Conservation (phyloP, 2,329 filamentous ascomycete genomes). For the Colletotrichum sp. region DNA sequence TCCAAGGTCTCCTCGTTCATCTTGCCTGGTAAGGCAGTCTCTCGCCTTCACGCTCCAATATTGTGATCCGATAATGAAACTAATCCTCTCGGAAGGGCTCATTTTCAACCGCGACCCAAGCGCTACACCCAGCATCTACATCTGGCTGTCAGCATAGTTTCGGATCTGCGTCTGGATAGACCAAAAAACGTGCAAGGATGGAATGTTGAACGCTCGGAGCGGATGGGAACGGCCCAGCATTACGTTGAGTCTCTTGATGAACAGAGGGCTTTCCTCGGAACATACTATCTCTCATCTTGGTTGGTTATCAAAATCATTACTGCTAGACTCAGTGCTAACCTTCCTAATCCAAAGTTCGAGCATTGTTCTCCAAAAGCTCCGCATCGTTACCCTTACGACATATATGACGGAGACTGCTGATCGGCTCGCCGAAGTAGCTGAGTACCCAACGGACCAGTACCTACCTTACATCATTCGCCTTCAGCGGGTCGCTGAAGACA, state of each 20-base stretch:
- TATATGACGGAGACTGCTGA: constrained; percentile 32
- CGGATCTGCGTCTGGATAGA: constrained; percentile 33
- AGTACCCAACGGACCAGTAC: constrained; percentile 28
- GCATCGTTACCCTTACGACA: constrained; percentile 28
- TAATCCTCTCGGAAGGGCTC: constrained; percentile 28
- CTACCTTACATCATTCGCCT: constrained; percentile 33
- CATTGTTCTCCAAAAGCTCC: constrained; percentile 35
- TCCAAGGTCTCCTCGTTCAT: constrained; percentile 34
- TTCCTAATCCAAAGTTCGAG: constrained; percentile 23
- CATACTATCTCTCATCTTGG: constrained; percentile 37
- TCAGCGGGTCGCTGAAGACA: constrained; percentile 33
- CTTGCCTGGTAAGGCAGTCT: constrained; percentile 32
- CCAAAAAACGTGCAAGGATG: constrained; percentile 31
- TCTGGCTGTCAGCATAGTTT: constrained; percentile 34
- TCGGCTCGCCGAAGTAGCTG: constrained; percentile 13
- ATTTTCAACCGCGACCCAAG: constrained; percentile 32
- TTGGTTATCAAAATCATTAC: background rate
- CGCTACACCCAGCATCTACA: constrained; percentile 33
- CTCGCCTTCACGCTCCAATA: background rate
- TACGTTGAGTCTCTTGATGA: constrained; percentile 25
- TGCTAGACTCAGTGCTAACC: background rate
- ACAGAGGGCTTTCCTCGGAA: constrained; percentile 32
- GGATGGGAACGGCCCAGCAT: background rate
- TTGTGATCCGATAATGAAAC: background rate
- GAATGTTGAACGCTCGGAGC: constrained; percentile 26